Base-by-base conservation (phyloP, 345 rosid species). In the Bretschneidera sinensis region DNA sequence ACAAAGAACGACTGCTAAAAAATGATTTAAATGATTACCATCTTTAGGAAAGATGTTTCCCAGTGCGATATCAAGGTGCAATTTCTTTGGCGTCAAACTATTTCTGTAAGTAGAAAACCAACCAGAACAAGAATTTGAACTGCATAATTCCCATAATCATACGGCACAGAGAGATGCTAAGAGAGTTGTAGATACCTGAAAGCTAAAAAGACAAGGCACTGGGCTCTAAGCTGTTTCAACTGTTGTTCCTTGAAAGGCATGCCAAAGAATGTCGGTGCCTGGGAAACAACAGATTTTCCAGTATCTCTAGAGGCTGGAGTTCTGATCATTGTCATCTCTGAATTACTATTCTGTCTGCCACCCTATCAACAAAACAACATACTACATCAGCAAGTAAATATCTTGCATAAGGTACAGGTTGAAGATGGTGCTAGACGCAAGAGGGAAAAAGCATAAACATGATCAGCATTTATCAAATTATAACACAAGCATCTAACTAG, bases 151-250 rank as follows among this genome's bases (percentile, higher is more conserved):
- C 11, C 22, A 47, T 62, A 52, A 39, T 1, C 16, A 39, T 39
- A 39, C 54, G 55, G 60, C 31, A 54, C 64, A 33, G 39, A 49
- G 56, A 59, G 31, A 57, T 18, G 56, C 71, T 62, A 60, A 21
- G 64, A 59, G 39, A 24, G 33, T 59, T 39, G 43, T 61, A 55
- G 49, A 23, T 69, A 91, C 97, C 96, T 83, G 75, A 91, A 86
- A 34, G 97, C 96, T 73, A 91, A 67, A 75, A 88, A 88, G 24
- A 91, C 96, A 48, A 91, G 94, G 79, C 97, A 91, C 70, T 91
- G 97, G 48, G 97, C 97, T 67, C 96, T 85, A 64, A 91, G 97
- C 72, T 91, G 97, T 76, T 84, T 91, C 73, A 91, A 69, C 68
- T 91, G 97, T 54, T 91, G 91, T 61, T 88, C 97, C 60, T 85